phyloP scores from a whole-genome alignment of 306 rosid genomes.

The Cotoneaster glaucophyllus region DNA sequence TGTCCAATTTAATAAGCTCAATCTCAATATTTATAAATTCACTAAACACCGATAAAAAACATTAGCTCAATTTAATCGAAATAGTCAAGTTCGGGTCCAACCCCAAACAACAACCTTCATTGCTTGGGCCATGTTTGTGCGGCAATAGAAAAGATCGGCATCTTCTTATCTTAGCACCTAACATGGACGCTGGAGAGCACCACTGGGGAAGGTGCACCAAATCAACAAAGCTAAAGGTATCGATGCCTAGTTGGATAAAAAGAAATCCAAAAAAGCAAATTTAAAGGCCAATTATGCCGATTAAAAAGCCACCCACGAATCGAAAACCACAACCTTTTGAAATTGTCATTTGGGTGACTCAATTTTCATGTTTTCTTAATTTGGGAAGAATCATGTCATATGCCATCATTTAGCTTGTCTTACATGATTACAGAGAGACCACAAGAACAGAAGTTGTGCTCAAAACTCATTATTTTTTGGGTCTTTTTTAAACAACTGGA shows the following conservation, averaged over 20 bases:
- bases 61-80: no score
- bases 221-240: not conserved
- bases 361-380: not conserved
- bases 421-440: not conserved
- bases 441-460: not conserved
- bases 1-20: not conserved
- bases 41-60: not conserved
- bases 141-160: not conserved
- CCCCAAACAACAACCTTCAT: not conserved
- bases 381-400: not conserved
- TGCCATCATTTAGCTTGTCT: slow-evolving; percentile 9
- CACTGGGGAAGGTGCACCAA: not conserved
- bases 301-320: not conserved
- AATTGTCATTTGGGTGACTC: not conserved
- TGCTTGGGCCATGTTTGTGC: not conserved
- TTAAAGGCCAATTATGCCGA: not conserved
- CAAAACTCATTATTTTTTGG: not conserved
- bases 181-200: not conserved
- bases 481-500: not conserved
- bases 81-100: not conserved
- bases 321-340: not conserved
- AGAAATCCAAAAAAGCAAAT: not conserved
- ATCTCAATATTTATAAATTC: no score
- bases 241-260: not conserved
- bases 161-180: not conserved